Evolutionary conservation across 164 flowering plant species (phyloP), one percentile per base, ranked within the genome.

Genomic region (Magnolia officinalis): DNA sequence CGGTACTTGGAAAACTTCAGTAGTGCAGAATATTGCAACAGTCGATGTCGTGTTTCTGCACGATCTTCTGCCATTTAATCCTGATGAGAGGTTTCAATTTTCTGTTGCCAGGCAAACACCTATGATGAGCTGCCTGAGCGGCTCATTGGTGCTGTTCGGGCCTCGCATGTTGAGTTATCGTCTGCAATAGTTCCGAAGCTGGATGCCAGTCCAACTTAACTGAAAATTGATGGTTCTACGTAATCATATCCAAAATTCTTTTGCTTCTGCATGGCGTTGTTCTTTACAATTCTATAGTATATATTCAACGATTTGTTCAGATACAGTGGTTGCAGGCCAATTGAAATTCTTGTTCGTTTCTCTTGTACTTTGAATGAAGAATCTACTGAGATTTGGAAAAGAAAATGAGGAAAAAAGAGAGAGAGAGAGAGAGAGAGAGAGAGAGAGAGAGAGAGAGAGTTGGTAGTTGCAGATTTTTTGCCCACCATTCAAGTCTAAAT

Each of bases 101-200:
- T 20, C 45, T 26, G 2, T 74, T 55, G 20, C 37, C 87, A 96
- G 99, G 99, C 91, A 75, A 90, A 90, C 81, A 89, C 89, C 2
- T 66, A 78, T 5, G 97, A 91, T 69, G 99, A 96, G 82, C 82
- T 96, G 80, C 99, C 99, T 20, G 99, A 96, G 84, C 85, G 89
- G 81, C 87, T 96, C 71, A 87, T 96, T 71, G 97, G 99, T 21
- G 99, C 97, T 0, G 91, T 94, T 58, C 94, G 99, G 50, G 97
- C 87, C 69, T 91, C 97, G 66, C 99, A 96, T 77, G 76, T 96
- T 51, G 94, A 96, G 81, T 83, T 96, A 49, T 82, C 88, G 51
- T 90, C 98, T n/a, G 99, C 99, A 20, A 81, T 88, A 64, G 92
- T 88, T 24, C 98, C 99, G 10, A 83, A 82, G 74, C 82, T 96